Base-by-base conservation (phyloP, 2,329 filamentous ascomycete species). In the Allantophomopsis lycopodina region DNA sequence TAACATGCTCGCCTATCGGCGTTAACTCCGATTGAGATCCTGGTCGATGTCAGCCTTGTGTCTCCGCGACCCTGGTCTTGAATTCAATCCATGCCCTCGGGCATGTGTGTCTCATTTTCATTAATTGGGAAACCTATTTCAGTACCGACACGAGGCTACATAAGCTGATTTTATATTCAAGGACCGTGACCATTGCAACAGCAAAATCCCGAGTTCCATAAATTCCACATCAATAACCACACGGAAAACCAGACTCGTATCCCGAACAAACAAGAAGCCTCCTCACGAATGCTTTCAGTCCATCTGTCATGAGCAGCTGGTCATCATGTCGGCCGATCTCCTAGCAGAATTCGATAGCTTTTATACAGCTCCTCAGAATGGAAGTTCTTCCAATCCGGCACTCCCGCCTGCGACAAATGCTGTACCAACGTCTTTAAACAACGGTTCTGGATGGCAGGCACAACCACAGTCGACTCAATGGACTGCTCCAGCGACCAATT, bases 261-360 rank as follows among this genome's bases (percentile, higher is more conserved):
- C 11, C 11, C 3, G 23, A 28, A 28, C 11, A 28, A 28, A 28
- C 23, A 28, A 28, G 23, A 28, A 28, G 5, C 23, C 23, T 28
- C 23, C 23, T 12, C 23, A 8, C 10, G 23, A 28, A 28, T 12
- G 23, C 11, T 28, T 28, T 28, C 23, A 28, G 4, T 28, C 23
- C 4, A 12, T 28, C 10, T 28, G 23, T 12, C 23, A 28, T 28
- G 23, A 28, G 11, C 23, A 28, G 23, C 23, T 28, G 35, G 10
- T 35, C 17, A 15, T 5, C 6, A 80, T 79, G 75, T 80, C 76
- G 48, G 72, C 74, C 45, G 74, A 79, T 56, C 68, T 80, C 42
- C 75, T 79, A 51, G 75, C 73, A 40, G 71, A 75, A 47, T 78
- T 80, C 48, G 73, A 70, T 50, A 63, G 60, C 49, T 60, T 65